Evolutionary conservation across 2,329 filamentous ascomycete genomes (phyloP), one percentile per base, ranked within the genome.

Genomic region (Neoarthrinium moseri): DNA sequence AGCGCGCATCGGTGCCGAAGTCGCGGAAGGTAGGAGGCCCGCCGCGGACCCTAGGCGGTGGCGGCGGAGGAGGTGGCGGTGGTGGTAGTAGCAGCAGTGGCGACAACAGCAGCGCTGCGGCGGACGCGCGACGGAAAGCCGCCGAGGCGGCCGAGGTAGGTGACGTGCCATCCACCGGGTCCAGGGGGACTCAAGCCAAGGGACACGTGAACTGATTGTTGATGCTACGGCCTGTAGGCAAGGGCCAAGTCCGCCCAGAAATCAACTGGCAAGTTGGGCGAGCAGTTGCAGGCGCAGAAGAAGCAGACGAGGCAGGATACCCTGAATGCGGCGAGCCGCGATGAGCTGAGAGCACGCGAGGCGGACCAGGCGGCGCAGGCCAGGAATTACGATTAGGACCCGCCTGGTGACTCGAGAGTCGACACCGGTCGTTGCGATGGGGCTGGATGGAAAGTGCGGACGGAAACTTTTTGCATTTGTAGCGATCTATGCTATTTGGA

Each of bases 131-230:
- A 48, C 76, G 74, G 45, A 87, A 83, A 49, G 91, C 91, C 4
- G 90, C 89, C 1, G 80, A 82, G 53, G 91, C 91, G 43, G 91
- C 91, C 49, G 88, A 95, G 84, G 91, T 95, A 66, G 8, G 37
- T 35, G 17, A 13, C 10, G 6, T 12, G 15, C n/a, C n/a, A n/a
- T n/a, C n/a, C n/a, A n/a, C n/a, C n/a, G n/a, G n/a, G n/a, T n/a
- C n/a, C n/a, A n/a, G n/a, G n/a, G n/a, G n/a, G n/a, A n/a, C n/a
- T n/a, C n/a, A n/a, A n/a, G n/a, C n/a, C n/a, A n/a, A n/a, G n/a
- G n/a, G n/a, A n/a, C n/a, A n/a, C n/a, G n/a, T n/a, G n/a, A n/a
- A n/a, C n/a, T n/a, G n/a, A n/a, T n/a, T n/a, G n/a, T n/a, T n/a
- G n/a, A n/a, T n/a, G n/a, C n/a, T n/a, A n/a, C n/a, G n/a, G n/a